Base-by-base conservation (phyloP, 2,329 filamentous ascomycete genomes). In the Ophiocordyceps camponoti-leonardi region DNA sequence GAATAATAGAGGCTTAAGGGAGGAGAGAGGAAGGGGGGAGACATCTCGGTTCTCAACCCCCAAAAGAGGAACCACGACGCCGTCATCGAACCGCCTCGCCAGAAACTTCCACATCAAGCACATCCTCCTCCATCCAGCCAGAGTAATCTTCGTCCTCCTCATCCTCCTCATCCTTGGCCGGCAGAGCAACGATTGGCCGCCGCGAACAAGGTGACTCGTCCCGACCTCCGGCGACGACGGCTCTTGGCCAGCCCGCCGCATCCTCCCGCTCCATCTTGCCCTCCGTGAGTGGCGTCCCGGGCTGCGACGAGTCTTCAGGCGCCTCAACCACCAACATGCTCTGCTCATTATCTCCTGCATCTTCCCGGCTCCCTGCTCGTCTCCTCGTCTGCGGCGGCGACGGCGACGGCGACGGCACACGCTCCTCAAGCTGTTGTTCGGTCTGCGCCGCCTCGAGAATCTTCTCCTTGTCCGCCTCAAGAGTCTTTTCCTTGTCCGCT, bases 291-390 rank as follows among this genome's bases (percentile, higher is more conserved):
- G 75, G 75, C 6, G 72, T 74, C 2, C 64, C 63, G 2, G 75
- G 74, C 48, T 75, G 71, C 4, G 77, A 39, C n/a, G 35, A 83
- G 49, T 82, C 78, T 12, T 65, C 63, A 1, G 79, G 80, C 1
- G 79, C 79, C 47, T 75, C 73, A 13, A 84, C 77, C 16, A 85
- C 73, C 5, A 84, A 65, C 39, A 84, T 58, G 10, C 66, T 67
- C 48, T 79, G 73, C 7, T 69, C 68, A 1, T 56, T 57, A 8
- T 60, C 54, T 23, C 56, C 56, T 11, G 64, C 61, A 6, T 56
- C 52, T 12, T 62, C 58, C 14, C 66, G 55, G 33, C 58, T 59
- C 30, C 56, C 57, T 7, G 60, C 60, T 30, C 59, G 54, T 42
- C 65, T 60, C 39, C 65, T 60, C 42, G 67, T 58, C 18, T 65